These are phyloP conservation scores for Brassica incana DNA, from an alignment of 345 rosid species.

Conservation along the genomic window DNA sequence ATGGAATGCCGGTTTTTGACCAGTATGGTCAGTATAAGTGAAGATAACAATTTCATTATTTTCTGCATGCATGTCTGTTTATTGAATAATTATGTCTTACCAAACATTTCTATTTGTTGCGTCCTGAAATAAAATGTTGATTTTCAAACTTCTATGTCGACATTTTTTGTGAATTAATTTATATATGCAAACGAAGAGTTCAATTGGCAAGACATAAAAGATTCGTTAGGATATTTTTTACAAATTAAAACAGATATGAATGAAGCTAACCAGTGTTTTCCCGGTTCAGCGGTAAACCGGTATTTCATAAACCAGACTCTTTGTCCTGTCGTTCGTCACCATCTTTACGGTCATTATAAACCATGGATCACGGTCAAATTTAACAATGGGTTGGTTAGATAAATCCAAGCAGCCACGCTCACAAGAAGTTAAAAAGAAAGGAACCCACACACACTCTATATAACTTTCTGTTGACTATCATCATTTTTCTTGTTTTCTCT, in stretches of 20 bases:
- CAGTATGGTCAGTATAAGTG: slow-evolving; percentile 39
- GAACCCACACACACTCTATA: neutral
- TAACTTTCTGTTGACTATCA: neutral
- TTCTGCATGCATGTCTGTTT: slow-evolving; percentile 1
- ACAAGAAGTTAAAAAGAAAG: neutral
- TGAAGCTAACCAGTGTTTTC: neutral
- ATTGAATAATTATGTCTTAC: slow-evolving; percentile 17
- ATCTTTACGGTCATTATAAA: neutral
- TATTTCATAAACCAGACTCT: neutral
- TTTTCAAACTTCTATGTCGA: neutral
- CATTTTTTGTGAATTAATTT: neutral
- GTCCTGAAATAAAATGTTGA: neutral
- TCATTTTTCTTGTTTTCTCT: neutral
- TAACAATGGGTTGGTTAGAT: neutral
- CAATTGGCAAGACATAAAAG: neutral
- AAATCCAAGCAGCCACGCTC: neutral
- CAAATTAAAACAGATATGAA: too few relatives aligned
- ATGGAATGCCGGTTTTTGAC: slow-evolving; percentile 30
- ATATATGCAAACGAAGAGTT: neutral
- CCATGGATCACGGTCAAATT: neutral
- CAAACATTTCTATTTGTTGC: slow-evolving; percentile 15
- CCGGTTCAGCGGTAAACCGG: neutral
- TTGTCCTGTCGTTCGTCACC: neutral
- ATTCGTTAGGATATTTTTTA: too few relatives aligned
- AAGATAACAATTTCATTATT: neutral